Percentiles rank a stretch among this genome's conserved stretches.
phyloP scores from a whole-genome alignment of 73 alveolate species.

The Uronychia binucleata region DNA sequence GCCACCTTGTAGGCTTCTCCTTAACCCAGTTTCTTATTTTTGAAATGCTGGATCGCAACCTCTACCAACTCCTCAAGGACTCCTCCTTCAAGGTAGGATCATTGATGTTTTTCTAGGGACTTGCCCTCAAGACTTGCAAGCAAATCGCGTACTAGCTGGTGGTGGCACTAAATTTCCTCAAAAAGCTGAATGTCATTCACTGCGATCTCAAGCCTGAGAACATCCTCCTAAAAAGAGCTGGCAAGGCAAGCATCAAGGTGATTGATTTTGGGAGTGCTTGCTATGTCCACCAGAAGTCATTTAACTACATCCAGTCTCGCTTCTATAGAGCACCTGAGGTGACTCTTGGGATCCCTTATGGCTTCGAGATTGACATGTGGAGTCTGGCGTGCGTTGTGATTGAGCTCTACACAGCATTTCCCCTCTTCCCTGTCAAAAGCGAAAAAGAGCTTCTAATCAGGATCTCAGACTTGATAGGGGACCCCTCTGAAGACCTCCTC shows the following conservation, averaged over 20 bases:
- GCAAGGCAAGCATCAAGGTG: conserved; percentile 27
- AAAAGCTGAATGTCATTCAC: conserved; percentile 68
- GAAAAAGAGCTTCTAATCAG: conserved; percentile 70
- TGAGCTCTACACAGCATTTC: conserved; percentile 79
- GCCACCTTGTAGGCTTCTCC: conserved; percentile 41
- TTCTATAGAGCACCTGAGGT: conserved; percentile 90
- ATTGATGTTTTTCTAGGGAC: not conserved
- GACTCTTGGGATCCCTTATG: conserved; percentile 80
- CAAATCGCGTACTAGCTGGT: conserved; percentile 7
- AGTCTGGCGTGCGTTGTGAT: conserved; percentile 82
- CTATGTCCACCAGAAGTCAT: conserved; percentile 11
- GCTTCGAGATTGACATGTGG: conserved; percentile 89
- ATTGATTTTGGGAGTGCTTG: conserved; percentile 44
- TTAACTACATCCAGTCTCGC: conserved; percentile 41
- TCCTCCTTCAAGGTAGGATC: not conserved
- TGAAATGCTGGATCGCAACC: conserved; percentile 69
- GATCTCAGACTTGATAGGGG: conserved; percentile 67
- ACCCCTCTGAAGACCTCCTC: conserved; percentile 42
- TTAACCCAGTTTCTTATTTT: conserved; percentile 53
- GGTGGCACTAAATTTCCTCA: conserved; percentile 12
- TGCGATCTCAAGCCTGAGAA: conserved; percentile 81
- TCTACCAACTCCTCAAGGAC: conserved; percentile 66
- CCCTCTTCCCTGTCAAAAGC: conserved; percentile 74
- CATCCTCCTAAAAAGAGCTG: conserved; percentile 30
- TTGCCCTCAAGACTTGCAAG: not conserved